These are phyloP conservation scores for Phallus indusiatus DNA, from an alignment of 768 basidiomycete genomes.

Conservation along the genomic window DNA sequence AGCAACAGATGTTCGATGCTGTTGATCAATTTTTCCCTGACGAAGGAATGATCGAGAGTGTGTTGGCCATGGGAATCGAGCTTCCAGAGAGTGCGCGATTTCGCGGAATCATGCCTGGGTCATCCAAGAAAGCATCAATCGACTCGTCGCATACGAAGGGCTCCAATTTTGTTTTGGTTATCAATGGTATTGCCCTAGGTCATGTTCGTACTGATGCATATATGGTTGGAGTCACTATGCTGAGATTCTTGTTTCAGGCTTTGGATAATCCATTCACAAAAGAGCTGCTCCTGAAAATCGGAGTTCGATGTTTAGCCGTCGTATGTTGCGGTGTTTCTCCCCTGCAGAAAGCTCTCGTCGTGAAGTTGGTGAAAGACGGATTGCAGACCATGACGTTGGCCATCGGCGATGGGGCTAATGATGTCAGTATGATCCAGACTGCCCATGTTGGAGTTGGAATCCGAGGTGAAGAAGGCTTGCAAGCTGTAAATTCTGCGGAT, in stretches of 20 bases:
- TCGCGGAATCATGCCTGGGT: conserved; percentile 55
- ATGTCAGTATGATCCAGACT: conserved; percentile 99
- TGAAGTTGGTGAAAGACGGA: conserved; percentile 93
- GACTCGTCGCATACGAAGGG: conserved; percentile 28
- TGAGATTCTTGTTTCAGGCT: conserved; percentile 34
- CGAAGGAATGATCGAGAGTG: conserved; percentile 84
- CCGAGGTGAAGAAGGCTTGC: conserved; percentile 89
- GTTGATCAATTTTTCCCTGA: conserved; percentile 86
- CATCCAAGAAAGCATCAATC: conserved; percentile 28
- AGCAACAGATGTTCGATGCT: conserved; percentile 16
- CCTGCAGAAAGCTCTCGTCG: conserved; percentile 95
- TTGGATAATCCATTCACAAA: conserved; percentile 66
- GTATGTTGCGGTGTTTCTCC: conserved; percentile 98
- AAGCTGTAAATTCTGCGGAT: conserved; percentile 98
- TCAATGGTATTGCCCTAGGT: conserved; percentile 83
- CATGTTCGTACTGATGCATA: not conserved
- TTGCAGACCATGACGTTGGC: conserved; percentile 92
- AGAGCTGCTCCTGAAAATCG: conserved; percentile 71
- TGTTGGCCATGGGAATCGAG: conserved; percentile 47
- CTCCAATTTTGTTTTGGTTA: conserved; percentile 86
- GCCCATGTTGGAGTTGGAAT: conserved; percentile 97
- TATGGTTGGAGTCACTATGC: conserved; percentile 66
- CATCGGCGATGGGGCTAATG: conserved; percentile 96
- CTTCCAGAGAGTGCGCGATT: conserved; percentile 43
- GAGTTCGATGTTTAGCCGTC: conserved; percentile 95